Base-by-base conservation (phyloP, 2,329 filamentous ascomycete species). In the Penicillium glabrum region DNA sequence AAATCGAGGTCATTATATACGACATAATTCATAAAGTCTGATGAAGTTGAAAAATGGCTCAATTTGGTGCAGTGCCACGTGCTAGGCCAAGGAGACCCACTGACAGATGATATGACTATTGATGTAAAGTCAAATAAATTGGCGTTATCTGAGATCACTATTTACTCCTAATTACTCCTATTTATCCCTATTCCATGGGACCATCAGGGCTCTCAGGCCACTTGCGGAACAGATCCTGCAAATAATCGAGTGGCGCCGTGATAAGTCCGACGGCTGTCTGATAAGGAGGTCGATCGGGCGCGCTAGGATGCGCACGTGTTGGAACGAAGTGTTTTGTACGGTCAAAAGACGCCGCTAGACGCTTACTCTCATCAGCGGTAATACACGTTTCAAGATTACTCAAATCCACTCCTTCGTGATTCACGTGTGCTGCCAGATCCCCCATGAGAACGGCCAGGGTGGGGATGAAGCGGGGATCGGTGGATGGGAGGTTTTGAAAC, bases 311-410 rank as follows among this genome's bases (percentile, higher is more conserved):
- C 35, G 77, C 79, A 24, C 80, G 76, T 1, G 80, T 72, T 1
- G 83, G 83, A 1, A 81, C 78, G 62, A 86, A 82, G 26, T 70
- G 69, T 71, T 86, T 86, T 7, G 82, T 85, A 2, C 79, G 74
- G 3, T 63, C 69, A 58, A 86, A 85, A 19, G 72, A 78, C 6
- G 62, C 72, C 3, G 77, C 75, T 45, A 82, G 58, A 1, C 63
- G 53, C 24, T 76, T 66, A 0, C 75, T 78, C 5, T 75, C 72
- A 0, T 69, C 54, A 1, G 46, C 39, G 0, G 70, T 62, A 1
- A 85, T 67, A 0, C 71, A 67, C 2, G 71, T 54, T 61, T 86
- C 82, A 0, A 85, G 73, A 10, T 72, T 72, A 0, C 79, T 78
- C 0, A 86, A 57, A 48, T 84, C 82, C 0, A 78, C 65, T 1